Base-by-base conservation (phyloP, 441 rosid genomes). In the Macaranga tanarius region DNA sequence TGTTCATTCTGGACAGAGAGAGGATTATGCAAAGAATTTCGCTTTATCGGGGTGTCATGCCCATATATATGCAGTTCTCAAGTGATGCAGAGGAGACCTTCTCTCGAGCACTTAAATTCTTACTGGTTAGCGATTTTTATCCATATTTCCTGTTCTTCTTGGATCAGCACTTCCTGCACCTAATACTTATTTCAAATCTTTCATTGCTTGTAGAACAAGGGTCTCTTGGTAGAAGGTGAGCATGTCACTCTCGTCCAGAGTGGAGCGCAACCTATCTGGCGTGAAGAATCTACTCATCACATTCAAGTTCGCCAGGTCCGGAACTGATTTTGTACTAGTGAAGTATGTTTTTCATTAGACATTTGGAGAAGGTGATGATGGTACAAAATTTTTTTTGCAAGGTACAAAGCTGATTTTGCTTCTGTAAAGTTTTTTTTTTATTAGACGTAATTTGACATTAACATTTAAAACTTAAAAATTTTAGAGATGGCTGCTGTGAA, bases 201-300 rank as follows among this genome's bases (percentile, higher is more conserved):
- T 47, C 62, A 13, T 58, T 81, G 68, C 25, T 73, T 34, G 23
- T 78, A 95, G 99, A 84, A 81, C 54, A 89, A 92, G 75, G 78
- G 88, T 69, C 83, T 89, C 79, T 71, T 92, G 76, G 78, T 70
- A 77, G 87, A 86, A 74, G 99, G 94, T 69, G 85, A 87, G 67
- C 71, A 83, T 20, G 90, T 95, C 26, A 92, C 97, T 47, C 93
- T 90, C 56, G 99, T 95, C 60, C 97, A 92, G 76, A 95, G 99
- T 31, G 99, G 99, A 11, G 88, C 97, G 0, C 97, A 89, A 63
- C 92, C 97, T 19, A 92, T 92, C 75, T 95, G 99, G 97, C 97
- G 97, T 71, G 80, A 52, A 72, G 94, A 92, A 80, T 89, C 97
- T 73, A 89, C 94, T 73, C 99, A 92, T 79, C 92, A 92, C 82